Evolutionary conservation across 2,329 filamentous ascomycete genomes (phyloP).

Genomic region (Coniochaeta ligniaria): DNA sequence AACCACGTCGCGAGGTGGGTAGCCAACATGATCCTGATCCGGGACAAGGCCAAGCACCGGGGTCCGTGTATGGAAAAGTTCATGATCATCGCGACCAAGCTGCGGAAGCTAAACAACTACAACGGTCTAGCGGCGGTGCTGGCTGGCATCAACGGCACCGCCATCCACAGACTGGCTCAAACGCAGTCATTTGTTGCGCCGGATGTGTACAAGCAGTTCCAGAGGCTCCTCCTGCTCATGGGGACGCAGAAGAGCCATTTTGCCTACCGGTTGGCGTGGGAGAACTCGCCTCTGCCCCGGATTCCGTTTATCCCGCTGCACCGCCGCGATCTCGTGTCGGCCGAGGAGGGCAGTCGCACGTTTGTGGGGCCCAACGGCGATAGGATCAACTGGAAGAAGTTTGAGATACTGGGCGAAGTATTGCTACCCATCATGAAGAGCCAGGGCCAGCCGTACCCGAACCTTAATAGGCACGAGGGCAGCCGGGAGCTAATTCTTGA

Average conservation of each 20-base stretch:
- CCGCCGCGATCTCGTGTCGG: conserved; percentile 80
- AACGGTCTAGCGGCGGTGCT: conserved; percentile 92
- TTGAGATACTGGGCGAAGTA: conserved; percentile 91
- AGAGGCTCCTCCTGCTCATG: conserved; percentile 87
- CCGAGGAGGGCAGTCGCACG: conserved; percentile 86
- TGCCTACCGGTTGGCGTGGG: conserved; percentile 94
- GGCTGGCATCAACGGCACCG: conserved; percentile 82
- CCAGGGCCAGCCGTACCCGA: conserved; percentile 75
- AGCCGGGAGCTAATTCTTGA: conserved; percentile 73
- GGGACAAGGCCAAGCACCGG: conserved; percentile 93
- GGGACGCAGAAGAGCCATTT: conserved; percentile 86
- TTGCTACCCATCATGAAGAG: conserved; percentile 87
- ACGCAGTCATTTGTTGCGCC: conserved; percentile 70
- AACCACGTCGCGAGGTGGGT: conserved; percentile 81
- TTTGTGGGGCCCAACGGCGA: conserved; percentile 69
- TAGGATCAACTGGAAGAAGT: conserved; percentile 96
- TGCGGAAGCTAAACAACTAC: conserved; percentile 93
- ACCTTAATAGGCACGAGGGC: conserved; percentile 60
- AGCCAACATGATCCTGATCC: conserved; percentile 74
- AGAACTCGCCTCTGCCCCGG: conserved; percentile 81
- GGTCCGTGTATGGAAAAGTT: conserved; percentile 91
- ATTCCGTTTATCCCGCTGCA: conserved; percentile 93
- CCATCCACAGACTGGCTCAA: conserved; percentile 74
- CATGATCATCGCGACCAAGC: conserved; percentile 79
- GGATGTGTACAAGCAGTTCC: conserved; percentile 73